Conservation (phyloP, 106 monocot species). For the Dioscorea dumetorum region DNA sequence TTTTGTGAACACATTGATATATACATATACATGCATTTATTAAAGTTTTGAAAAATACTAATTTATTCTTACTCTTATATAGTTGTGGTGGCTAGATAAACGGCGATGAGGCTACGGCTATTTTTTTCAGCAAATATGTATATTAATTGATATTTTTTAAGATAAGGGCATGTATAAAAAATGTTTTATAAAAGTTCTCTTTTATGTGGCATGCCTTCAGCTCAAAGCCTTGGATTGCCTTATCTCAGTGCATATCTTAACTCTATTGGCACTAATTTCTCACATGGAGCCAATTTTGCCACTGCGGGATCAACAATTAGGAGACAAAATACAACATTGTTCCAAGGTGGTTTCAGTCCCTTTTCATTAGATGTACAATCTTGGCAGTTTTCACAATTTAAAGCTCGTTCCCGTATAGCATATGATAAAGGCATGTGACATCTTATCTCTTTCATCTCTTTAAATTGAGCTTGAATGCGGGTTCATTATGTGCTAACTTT, state of each 20-base stretch:
- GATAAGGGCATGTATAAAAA: too few relatives aligned
- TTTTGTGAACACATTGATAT: too few relatives aligned
- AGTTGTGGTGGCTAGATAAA: too few relatives aligned
- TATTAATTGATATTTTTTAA: too few relatives aligned
- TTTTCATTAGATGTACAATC: conserved; percentile 74
- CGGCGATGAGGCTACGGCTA: too few relatives aligned
- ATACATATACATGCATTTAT: too few relatives aligned
- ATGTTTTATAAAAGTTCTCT: too few relatives aligned
- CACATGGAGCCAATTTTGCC: conserved; percentile 85
- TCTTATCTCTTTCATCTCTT: neutral
- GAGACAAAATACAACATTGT: conserved; percentile 46
- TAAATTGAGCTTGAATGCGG: neutral
- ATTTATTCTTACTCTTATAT: too few relatives aligned
- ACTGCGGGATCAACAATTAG: conserved; percentile 62
- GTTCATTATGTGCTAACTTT: neutral
- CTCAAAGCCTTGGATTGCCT: conserved; percentile 52
- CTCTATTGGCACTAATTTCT: conserved; percentile 70
- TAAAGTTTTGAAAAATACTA: too few relatives aligned
- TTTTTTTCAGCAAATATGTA: too few relatives aligned
- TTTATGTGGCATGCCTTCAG: neutral
- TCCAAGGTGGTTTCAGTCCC: conserved; percentile 75
- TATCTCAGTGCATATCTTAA: conserved; percentile 66
- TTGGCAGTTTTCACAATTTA: conserved; percentile 79
- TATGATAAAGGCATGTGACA: conserved; percentile 12
- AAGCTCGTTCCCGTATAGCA: conserved; percentile 36